These are phyloP conservation scores for Claviceps africana DNA, from an alignment of 2,329 filamentous ascomycete species.

Conservation along the genomic window DNA sequence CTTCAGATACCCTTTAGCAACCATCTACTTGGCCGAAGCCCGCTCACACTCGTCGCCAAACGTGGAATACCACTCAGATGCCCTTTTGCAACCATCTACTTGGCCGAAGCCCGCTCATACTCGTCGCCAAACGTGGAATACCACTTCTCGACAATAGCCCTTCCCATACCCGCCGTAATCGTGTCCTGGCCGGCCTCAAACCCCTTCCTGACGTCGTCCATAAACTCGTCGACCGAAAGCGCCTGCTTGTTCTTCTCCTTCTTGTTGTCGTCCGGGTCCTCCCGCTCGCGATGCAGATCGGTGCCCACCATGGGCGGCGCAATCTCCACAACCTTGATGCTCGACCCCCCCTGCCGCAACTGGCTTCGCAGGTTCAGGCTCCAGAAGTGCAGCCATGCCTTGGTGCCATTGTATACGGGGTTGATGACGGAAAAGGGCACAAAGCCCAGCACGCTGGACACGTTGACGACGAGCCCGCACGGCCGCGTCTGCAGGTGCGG, in stretches of 20 bases:
- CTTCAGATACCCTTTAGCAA: too few relatives aligned
- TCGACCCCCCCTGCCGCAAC: conserved; percentile 21
- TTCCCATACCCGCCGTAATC: conserved; percentile 31
- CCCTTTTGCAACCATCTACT: background rate
- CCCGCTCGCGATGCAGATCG: conserved; percentile 39
- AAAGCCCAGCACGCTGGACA: conserved; percentile 39
- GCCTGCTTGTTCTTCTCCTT: conserved; percentile 32
- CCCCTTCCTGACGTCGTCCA: conserved; percentile 29
- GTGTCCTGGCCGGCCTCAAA: conserved; percentile 33
- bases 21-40: background rate
- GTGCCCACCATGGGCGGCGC: conserved; percentile 40
- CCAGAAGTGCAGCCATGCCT: conserved; percentile 44
- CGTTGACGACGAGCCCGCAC: conserved; percentile 6
- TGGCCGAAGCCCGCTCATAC: conserved; percentile 4
- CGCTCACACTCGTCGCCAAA: conserved; percentile 18
- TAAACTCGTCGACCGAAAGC: conserved; percentile 39
- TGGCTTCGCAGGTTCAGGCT: conserved; percentile 40
- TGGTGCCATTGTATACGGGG: conserved; percentile 45
- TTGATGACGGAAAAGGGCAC: conserved; percentile 39
- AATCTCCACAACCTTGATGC: conserved; percentile 38
- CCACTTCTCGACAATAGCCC: conserved; percentile 28
- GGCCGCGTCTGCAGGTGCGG: too few relatives aligned
- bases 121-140: conserved; percentile 22
- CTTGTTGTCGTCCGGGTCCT: conserved; percentile 44
- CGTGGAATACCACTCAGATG: conserved; percentile 25